Base-by-base conservation (phyloP, 1,284 basidiomycete genomes). In the Sanghuangporus weigelae region DNA sequence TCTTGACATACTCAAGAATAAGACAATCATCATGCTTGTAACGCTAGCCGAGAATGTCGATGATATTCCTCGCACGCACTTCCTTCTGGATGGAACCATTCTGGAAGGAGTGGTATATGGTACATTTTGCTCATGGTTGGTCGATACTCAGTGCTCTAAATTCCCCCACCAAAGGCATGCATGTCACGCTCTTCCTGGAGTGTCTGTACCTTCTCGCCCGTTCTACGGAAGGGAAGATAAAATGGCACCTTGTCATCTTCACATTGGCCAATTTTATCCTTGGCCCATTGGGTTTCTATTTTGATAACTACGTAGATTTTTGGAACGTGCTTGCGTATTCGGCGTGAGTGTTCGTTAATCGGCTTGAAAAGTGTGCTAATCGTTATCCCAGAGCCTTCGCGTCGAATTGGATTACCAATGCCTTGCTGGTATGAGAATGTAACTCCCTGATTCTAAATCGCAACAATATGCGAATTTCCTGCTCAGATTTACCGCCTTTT, bases 211-310 rank as follows among this genome's bases (percentile, higher is more conserved):
- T 39, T 8, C 39, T 56, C 12, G 3, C 42, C 5, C 23, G 11
- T 8, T 21, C 8, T 44, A 4, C 40, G 1, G 21, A 59, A 35
- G 58, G 26, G 36, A 59, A 49, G 31, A 51, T 49, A 3, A 49
- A 59, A 59, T 50, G 58, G 42, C 44, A 38, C 26, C 26, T 59
- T 6, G 44, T 59, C 35, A 23, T 50, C 36, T 63, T 49, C 38
- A 60, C 61, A 12, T 38, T n/a, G 10, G 38, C 35, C 8, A 61
- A 53, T 39, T 60, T 63, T 38, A 14, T 26, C 26, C 40, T 63
- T 35, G 60, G 60, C n/a, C 50, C 60, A 21, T 35, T 61, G 5
- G 50, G 60, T 11, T 21, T 40, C n/a, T 44, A 21, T 7, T 53
- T 55, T n/a, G 21, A 21, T 21, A 23, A 56, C 8, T 61, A 55